These are phyloP conservation scores for Thielaviopsis punctulata DNA, from an alignment of 2,329 filamentous ascomycete species.

Conservation along the genomic window DNA sequence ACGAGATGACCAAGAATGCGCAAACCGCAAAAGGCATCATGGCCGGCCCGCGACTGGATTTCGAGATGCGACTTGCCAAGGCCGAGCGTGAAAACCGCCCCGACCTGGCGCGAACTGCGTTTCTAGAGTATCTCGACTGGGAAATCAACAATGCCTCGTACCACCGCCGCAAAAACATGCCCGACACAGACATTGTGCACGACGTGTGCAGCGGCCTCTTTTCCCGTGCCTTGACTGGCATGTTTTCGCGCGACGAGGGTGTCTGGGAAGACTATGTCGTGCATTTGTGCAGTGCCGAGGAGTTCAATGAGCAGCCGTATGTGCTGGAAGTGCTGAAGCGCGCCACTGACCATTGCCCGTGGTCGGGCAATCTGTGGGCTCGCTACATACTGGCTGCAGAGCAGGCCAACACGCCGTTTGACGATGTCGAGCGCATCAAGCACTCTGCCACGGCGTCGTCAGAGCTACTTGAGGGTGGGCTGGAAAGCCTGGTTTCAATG, in stretches of 20 bases:
- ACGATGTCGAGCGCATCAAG: constrained; percentile 76
- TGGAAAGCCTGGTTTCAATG: constrained; percentile 78
- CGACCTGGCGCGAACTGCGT: constrained; percentile 32
- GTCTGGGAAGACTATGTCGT: constrained; percentile 76
- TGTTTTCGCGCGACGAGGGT: constrained; percentile 55
- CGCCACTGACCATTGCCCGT: constrained; percentile 79
- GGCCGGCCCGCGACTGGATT: constrained; percentile 41
- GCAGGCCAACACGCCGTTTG: constrained; percentile 55
- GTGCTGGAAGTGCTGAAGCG: constrained; percentile 59
- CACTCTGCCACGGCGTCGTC: constrained; percentile 78
- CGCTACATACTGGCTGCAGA: constrained; percentile 76
- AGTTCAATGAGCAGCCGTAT: constrained; percentile 20
- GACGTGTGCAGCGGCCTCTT: constrained; percentile 50
- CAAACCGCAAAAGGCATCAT: constrained; percentile 47
- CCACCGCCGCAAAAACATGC: constrained; percentile 23
- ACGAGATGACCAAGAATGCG: constrained; percentile 44
- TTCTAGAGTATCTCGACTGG: constrained; percentile 67
- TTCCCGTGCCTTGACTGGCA: constrained; percentile 52
- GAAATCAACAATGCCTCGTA: constrained; percentile 50
- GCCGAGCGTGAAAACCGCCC: constrained; percentile 39
- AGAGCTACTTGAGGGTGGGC: constrained; percentile 66
- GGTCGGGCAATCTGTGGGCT: constrained; percentile 82
- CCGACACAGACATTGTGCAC: constrained; percentile 26
- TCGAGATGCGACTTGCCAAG: constrained; percentile 47
- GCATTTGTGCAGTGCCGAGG: constrained; percentile 40